phyloP scores from a whole-genome alignment of 352 stramenopile species.

The Plasmopara muralis region DNA sequence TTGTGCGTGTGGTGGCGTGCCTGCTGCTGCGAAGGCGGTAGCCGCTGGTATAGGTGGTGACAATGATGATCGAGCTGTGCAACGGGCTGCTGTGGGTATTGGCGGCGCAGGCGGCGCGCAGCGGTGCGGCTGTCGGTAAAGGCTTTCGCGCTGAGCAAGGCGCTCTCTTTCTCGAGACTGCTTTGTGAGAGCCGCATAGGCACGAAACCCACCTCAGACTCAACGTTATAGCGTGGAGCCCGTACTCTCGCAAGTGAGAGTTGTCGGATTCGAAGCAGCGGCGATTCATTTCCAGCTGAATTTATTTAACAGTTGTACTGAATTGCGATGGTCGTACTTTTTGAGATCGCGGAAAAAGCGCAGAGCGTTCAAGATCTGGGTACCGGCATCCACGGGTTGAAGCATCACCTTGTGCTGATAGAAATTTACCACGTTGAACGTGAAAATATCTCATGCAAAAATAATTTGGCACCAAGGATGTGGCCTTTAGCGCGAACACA shows the following conservation, averaged over 20 bases:
- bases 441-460: too few relatives aligned
- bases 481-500: too few relatives aligned
- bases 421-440: slow-evolving; percentile 4
- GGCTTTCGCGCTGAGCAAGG: slow-evolving; percentile 7
- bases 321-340: background rate
- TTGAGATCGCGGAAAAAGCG: slow-evolving; percentile 8
- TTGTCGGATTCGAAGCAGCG: slow-evolving; percentile 4
- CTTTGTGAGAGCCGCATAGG: slow-evolving; percentile 15
- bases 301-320: slow-evolving; percentile 8
- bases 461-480: too few relatives aligned
- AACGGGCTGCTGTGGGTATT: slow-evolving; percentile 27
- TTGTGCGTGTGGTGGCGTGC: slow-evolving; percentile 9
- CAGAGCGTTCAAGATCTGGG: slow-evolving; percentile 34
- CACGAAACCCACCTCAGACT: slow-evolving; percentile 4
- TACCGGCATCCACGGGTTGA: slow-evolving; percentile 36
- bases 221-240: slow-evolving; percentile 7
- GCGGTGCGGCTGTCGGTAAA: slow-evolving; percentile 11
- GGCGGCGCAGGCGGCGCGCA: slow-evolving; percentile 21
- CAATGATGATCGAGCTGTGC: slow-evolving; percentile 31
- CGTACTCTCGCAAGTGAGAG: slow-evolving; percentile 6
- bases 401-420: slow-evolving; percentile 41
- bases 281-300: slow-evolving; percentile 9
- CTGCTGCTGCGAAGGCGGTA: background rate
- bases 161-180: slow-evolving; percentile 15
- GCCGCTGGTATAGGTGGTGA: slow-evolving; percentile 21